These are phyloP conservation scores for Mucor velutinosus DNA, from an alignment of 371 early-diverging fungal genomes.

Conservation along the genomic window DNA sequence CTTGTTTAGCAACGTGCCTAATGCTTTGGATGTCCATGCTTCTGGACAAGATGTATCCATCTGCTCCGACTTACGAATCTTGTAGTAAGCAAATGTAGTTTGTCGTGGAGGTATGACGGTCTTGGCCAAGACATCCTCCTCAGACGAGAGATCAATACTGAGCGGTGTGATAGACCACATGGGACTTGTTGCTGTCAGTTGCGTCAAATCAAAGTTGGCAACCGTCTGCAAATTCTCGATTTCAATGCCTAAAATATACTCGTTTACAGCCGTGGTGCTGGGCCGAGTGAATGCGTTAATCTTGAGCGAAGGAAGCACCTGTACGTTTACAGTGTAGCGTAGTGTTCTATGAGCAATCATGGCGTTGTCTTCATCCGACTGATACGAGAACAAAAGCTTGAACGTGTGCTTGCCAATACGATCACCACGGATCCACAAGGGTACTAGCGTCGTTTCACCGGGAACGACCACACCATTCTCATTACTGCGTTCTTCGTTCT, in stretches of 20 bases:
- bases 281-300: conserved; percentile 94
- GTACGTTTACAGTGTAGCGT: conserved; percentile 59
- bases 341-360: conserved; percentile 70
- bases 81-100: conserved; percentile 67
- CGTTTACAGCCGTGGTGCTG: conserved; percentile 69
- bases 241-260: conserved; percentile 90
- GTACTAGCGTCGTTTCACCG: conserved; percentile 73
- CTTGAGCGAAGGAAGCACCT: conserved; percentile 84
- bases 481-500: conserved; percentile 20
- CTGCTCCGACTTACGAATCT: conserved; percentile 36
- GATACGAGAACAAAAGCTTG: conserved; percentile 68
- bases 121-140: conserved; percentile 41
- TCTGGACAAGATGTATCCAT: conserved; percentile 43
- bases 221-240: conserved; percentile 72
- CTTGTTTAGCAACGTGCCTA: conserved; percentile 46
- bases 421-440: conserved; percentile 91
- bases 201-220: conserved; percentile 65
- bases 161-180: conserved; percentile 71
- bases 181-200: conserved; percentile 74
- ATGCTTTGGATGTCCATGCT: conserved; percentile 50
- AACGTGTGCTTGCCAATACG: conserved; percentile 86
- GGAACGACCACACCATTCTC: conserved; percentile 58
- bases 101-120: conserved; percentile 60
- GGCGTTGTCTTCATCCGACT: conserved; percentile 70
- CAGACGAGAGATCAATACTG: conserved; percentile 31